A percentile compares a stretch with the other conserved stretches of the same genome.
Evolutionary conservation across 768 basidiomycete genomes (phyloP).

Genomic region (Leccinum arenicola): DNA sequence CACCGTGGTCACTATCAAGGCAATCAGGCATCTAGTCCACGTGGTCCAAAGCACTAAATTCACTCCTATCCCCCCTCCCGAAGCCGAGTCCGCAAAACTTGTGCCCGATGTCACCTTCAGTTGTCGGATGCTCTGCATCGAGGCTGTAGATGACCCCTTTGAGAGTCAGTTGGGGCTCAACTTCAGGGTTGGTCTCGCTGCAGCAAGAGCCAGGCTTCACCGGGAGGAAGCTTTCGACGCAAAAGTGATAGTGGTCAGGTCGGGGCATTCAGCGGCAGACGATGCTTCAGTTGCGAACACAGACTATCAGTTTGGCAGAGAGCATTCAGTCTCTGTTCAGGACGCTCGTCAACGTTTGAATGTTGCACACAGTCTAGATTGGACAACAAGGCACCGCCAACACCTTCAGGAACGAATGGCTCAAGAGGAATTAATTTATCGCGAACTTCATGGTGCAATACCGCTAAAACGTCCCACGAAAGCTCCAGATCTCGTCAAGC

Average conservation of each 20-base stretch:
- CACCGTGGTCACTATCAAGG: conserved; percentile 64
- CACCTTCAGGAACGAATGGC: conserved; percentile 43
- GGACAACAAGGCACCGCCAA: conserved; percentile 59
- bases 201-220: conserved; percentile 64
- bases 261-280: conserved; percentile 24
- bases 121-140: conserved; percentile 63
- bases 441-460: conserved; percentile 41
- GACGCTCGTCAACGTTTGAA: conserved; percentile 72
- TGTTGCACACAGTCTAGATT: conserved; percentile 68
- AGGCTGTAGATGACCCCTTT: conserved; percentile 82
- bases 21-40: conserved; percentile 61
- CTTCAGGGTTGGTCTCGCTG: conserved; percentile 68
- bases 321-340: conserved; percentile 63
- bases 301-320: conserved; percentile 61
- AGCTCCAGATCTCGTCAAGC: conserved; percentile 44
- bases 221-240: conserved; percentile 79
- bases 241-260: conserved; percentile 66
- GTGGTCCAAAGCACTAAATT: conserved; percentile 55
- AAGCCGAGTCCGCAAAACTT: conserved; percentile 67
- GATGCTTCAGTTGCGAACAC: conserved; percentile 38
- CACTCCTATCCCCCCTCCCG: conserved; percentile 55
- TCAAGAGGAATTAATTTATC: conserved; percentile 47
- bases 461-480: conserved; percentile 29
- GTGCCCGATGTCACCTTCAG: conserved; percentile 61
- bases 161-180: conserved; percentile 76